These are phyloP conservation scores for Paecilomyces formosus DNA, from an alignment of 2,329 filamentous ascomycete genomes.

Conservation along the genomic window DNA sequence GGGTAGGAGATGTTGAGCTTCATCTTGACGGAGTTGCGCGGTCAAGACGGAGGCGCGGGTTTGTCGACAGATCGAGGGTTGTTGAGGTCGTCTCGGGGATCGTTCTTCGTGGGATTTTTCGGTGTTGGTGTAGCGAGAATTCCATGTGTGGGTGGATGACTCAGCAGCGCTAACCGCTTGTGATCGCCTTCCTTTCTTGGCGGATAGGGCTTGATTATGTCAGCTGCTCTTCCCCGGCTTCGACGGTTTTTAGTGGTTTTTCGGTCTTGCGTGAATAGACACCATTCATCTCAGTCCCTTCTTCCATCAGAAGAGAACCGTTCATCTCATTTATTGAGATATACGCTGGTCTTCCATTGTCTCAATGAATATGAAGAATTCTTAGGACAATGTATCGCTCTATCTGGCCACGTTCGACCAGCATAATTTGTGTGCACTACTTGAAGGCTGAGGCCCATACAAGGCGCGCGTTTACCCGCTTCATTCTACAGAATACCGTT, in stretches of 20 bases:
- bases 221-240: conserved; percentile 9
- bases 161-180: conserved; percentile 21
- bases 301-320: neutral
- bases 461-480: neutral
- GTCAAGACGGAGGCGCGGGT: conserved; percentile 40
- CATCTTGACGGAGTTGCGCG: conserved; percentile 54
- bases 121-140: conserved; percentile 33
- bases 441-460: neutral
- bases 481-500: neutral
- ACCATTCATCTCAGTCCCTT: too few relatives aligned
- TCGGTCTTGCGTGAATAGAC: too few relatives aligned
- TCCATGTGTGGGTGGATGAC: conserved; percentile 30
- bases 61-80: conserved; percentile 33
- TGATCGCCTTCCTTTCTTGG: conserved; percentile 10
- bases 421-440: too few relatives aligned
- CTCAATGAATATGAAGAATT: too few relatives aligned
- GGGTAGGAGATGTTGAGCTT: conserved; percentile 81
- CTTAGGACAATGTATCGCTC: too few relatives aligned
- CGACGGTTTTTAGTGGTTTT: neutral
- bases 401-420: too few relatives aligned
- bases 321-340: neutral
- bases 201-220: conserved; percentile 17
- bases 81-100: conserved; percentile 29
- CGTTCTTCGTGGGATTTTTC: conserved; percentile 30
- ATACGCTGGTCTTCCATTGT: neutral